phyloP scores from a whole-genome alignment of 129 eudicot genomes.

The Ambrosia trifida region DNA sequence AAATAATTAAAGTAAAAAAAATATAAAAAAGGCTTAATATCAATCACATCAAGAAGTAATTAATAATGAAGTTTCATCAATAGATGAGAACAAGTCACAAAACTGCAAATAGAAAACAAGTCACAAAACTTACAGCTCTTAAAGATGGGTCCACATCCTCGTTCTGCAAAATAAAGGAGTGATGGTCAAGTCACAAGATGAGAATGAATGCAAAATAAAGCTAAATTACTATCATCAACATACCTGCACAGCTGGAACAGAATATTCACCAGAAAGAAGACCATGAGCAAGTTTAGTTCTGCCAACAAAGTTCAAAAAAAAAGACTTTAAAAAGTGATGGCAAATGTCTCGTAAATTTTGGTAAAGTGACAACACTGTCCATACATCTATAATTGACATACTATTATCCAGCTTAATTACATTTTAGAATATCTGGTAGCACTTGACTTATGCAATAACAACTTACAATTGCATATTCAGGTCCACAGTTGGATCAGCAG shows the following conservation, averaged over 20 bases:
- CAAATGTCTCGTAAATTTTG: no score
- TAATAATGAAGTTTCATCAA: background rate
- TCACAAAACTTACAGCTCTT: constrained; percentile 44
- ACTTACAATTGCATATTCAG: constrained; percentile 90
- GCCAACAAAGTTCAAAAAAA: constrained; percentile 11
- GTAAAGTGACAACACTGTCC: no score
- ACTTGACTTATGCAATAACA: background rate
- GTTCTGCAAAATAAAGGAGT: constrained; percentile 37
- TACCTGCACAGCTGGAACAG: constrained; percentile 67
- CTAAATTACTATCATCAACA: constrained; percentile 11
- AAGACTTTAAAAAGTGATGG: background rate
- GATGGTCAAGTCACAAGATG: constrained; percentile 14
- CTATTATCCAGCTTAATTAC: background rate
- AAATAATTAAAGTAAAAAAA: background rate
- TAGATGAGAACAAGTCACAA: background rate
- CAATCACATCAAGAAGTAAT: background rate
- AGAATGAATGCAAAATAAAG: constrained; percentile 1
- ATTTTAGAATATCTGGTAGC: background rate
- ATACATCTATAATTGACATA: no score
- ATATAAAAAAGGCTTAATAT: background rate
- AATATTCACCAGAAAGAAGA: constrained; percentile 85
- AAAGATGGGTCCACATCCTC: constrained; percentile 42
- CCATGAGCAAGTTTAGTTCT: constrained; percentile 88
- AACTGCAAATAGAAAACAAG: background rate
- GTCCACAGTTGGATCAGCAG: constrained; percentile 96